Evolutionary conservation across 345 rosid genomes (phyloP), one percentile per base, ranked within the genome.

Genomic region (Linum trigynum): DNA sequence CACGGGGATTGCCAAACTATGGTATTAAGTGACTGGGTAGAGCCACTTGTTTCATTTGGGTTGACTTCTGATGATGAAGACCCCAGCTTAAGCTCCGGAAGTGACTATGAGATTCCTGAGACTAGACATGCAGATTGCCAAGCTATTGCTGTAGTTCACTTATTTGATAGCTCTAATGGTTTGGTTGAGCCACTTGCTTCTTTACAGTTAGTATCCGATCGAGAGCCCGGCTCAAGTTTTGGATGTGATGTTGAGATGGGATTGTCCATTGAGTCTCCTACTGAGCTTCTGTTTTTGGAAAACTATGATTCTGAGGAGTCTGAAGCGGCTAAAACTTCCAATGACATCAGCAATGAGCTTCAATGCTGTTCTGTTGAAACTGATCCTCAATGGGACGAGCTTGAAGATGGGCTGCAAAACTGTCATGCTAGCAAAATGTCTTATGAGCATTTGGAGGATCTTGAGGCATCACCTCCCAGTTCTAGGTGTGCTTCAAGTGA

Each of bases 1-100:
- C 63, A 59, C 75, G 66, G 77, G 50, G 81, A 70, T 67, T 66
- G 72, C 69, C 67, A 45, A 77, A 65, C 65, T 56, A 57, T 66
- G 72, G 39, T 53, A 5, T 14, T 39, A 7, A 8, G 5, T 74
- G 32, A 64, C 64, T 60, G 12, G 68, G 48, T 43, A 57, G 64
- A 73, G 63, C 70, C 69, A 70, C 43, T 62, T 42, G 57, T 43
- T 75, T 70, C 62, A 62, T 11, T n/a, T 4, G 70, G 51, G 55
- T 37, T 50, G 42, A 63, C 68, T 42, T 56, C 63, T 23, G 11
- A 56, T 59, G 79, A 67, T 57, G 75, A 65, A 23, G 32, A 23
- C 38, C 65, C 62, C 58, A 64, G 56, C 60, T 56, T 61, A 70
- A 69, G 65, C 39, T 35, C 35, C 56, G 76, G 61, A n/a, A 17